Evolutionary conservation across 257 asterid genomes (phyloP), one percentile per base, ranked within the genome.

Genomic region (Buddleja alternifolia): DNA sequence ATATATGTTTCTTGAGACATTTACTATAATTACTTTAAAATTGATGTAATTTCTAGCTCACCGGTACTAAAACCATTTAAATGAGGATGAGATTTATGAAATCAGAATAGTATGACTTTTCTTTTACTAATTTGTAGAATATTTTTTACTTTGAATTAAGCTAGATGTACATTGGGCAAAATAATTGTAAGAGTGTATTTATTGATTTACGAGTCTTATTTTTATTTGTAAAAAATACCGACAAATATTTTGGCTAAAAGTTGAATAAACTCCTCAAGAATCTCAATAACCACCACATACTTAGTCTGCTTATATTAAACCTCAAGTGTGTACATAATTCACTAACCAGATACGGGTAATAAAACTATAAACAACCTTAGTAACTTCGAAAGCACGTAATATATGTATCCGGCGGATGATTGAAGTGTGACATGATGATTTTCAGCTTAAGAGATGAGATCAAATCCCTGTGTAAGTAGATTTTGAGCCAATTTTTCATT

Each of bases 391-490:
- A 46, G 16, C 63, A 15, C 46, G 25, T 47, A 14, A 46, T 48
- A 48, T 12, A 51, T 12, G 19, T 16, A 48, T 25, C n/a, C n/a
- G 40, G 61, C 25, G 50, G 42, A 63, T 51, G 11, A 32, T 20
- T 51, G 63, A 66, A 72, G 63, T 68, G 65, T 29, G 77, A 39
- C 24, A 25, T 44, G 17, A 21, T 63, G 47, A 0, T 34, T 16
- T 65, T 15, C 54, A 71, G 66, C 64, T 20, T 76, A 86, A 41
- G 90, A 84, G 78, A 84, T 82, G 77, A 84, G 86, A 44, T 81
- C 87, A 39, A 73, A 75, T 58, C 94, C 94, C 69, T 87, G 87
- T 60, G 57, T 87, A n/a, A 87, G 75, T 51, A 87, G 80, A 75
- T 79, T 77, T 66, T 80, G 80, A 23, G 94, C 88, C 75, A 87